Conservation (phyloP, 2,329 filamentous ascomycete genomes). For the Clathrospora elynae region DNA sequence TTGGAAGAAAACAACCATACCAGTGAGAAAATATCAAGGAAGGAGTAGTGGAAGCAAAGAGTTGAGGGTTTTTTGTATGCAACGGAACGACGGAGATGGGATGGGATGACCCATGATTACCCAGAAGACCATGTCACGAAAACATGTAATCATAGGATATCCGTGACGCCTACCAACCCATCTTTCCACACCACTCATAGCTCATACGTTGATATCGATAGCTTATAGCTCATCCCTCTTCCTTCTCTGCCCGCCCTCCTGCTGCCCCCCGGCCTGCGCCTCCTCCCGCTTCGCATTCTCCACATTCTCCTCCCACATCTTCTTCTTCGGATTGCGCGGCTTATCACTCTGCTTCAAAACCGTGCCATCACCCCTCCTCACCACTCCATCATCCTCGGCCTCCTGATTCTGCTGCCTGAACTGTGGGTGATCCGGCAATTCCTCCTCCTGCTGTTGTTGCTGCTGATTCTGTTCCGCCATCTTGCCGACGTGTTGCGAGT, state of each 20-base stretch:
- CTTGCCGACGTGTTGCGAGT: conserved; percentile 43
- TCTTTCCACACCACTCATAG: no score
- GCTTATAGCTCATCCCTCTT: conserved; percentile 35
- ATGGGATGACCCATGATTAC: no score
- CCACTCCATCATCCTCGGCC: conserved; percentile 39
- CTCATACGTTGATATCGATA: no score
- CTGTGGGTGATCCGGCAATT: conserved; percentile 29
- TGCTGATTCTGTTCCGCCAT: conserved; percentile 31
- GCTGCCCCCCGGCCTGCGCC: conserved; percentile 21
- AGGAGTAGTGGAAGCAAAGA: no score
- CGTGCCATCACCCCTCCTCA: conserved; percentile 53
- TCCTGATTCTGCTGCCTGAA: conserved; percentile 28
- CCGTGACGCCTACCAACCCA: no score
- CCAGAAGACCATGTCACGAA: no score
- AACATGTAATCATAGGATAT: no score
- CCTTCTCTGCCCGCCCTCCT: conserved; percentile 12
- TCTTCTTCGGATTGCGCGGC: conserved; percentile 63
- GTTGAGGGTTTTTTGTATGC: no score
- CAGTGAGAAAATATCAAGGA: no score
- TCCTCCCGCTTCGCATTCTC: conserved; percentile 41
- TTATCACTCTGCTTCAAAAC: conserved; percentile 50
- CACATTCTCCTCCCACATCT: conserved; percentile 61
- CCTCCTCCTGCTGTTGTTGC: conserved; percentile 29
- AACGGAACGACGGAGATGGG: no score
- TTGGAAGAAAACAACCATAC: no score